A percentile compares a stretch with the other conserved stretches of the same genome.
Conservation (phyloP, 2,329 filamentous ascomycete species). For the Monosporascus sp. region DNA sequence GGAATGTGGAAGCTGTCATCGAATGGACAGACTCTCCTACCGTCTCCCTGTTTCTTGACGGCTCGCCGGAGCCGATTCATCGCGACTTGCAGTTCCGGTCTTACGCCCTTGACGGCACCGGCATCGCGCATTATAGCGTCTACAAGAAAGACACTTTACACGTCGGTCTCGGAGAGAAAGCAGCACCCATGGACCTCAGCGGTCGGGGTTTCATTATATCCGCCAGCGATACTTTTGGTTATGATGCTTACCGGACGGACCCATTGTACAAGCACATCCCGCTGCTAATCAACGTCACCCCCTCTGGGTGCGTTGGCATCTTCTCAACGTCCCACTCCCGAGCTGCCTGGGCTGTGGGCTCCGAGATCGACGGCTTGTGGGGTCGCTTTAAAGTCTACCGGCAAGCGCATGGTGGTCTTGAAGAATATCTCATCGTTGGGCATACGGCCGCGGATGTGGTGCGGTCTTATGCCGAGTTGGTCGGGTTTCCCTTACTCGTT, state of each 20-base stretch:
- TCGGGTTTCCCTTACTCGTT: constrained; percentile 62
- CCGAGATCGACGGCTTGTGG: constrained; percentile 72
- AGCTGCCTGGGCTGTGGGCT: constrained; percentile 61
- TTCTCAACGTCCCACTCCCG: constrained; percentile 64
- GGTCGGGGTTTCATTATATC: constrained; percentile 62
- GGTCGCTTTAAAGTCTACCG: constrained; percentile 69
- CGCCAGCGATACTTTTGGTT: constrained; percentile 68
- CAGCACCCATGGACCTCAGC: constrained; percentile 66
- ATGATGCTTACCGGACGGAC: constrained; percentile 65
- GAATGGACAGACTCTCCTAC: constrained; percentile 55
- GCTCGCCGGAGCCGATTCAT: constrained; percentile 49
- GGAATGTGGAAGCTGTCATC: constrained; percentile 47
- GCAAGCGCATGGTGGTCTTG: constrained; percentile 66
- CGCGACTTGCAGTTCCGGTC: constrained; percentile 60
- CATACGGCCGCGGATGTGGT: constrained; percentile 63
- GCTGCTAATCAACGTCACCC: constrained; percentile 62
- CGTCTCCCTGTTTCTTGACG: constrained; percentile 48
- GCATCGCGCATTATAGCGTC: constrained; percentile 59
- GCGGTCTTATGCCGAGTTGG: constrained; percentile 59
- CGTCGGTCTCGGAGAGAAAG: constrained; percentile 64
- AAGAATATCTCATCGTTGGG: constrained; percentile 65
- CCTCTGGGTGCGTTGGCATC: constrained; percentile 57
- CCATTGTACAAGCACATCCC: constrained; percentile 74
- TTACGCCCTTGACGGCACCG: constrained; percentile 56
- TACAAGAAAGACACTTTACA: constrained; percentile 61